phyloP scores from a whole-genome alignment of 208 protist genomes.

The Vickermania spadyakhi region DNA sequence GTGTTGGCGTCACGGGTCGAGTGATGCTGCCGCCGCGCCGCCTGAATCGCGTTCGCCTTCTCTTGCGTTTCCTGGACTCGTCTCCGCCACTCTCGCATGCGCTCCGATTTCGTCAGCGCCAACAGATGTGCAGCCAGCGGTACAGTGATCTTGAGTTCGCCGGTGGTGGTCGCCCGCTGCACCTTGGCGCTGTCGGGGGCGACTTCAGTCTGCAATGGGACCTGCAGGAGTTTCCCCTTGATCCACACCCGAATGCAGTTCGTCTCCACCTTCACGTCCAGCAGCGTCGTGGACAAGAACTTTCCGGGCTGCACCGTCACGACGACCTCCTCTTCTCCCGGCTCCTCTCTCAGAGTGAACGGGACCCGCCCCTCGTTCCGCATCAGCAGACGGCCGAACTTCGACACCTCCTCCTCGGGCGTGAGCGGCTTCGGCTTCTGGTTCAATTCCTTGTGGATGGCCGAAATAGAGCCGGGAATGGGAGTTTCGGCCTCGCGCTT shows the following conservation, averaged over 20 bases:
- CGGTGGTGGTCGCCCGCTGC: slow-evolving; percentile 67
- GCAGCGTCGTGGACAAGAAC: slow-evolving; percentile 91
- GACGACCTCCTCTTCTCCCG: slow-evolving; percentile 31
- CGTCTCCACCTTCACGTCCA: slow-evolving; percentile 90
- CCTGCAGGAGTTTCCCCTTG: slow-evolving; percentile 92
- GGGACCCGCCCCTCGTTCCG: slow-evolving; percentile 89
- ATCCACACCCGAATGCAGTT: slow-evolving; percentile 82
- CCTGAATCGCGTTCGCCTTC: not conserved
- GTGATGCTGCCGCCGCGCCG: not conserved
- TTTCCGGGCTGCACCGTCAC: slow-evolving; percentile 84
- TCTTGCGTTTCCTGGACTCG: not conserved
- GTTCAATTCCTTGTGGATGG: slow-evolving; percentile 54
- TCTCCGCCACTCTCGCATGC: not conserved
- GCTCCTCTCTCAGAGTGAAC: slow-evolving; percentile 77
- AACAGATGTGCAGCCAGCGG: slow-evolving; percentile 43
- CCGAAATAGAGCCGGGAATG: slow-evolving; percentile 37
- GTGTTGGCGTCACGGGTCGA: no score
- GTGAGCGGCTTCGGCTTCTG: slow-evolving; percentile 34
- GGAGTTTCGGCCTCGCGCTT: slow-evolving; percentile 25
- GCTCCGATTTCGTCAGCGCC: slow-evolving; percentile 13
- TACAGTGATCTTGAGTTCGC: slow-evolving; percentile 75
- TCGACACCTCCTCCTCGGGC: slow-evolving; percentile 78
- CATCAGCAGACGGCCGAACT: slow-evolving; percentile 85
- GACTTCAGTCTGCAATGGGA: slow-evolving; percentile 85
- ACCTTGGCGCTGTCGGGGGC: slow-evolving; percentile 40